These are phyloP conservation scores for Eutrema salsugineum DNA, from an alignment of 441 rosid genomes.

Conservation along the genomic window DNA sequence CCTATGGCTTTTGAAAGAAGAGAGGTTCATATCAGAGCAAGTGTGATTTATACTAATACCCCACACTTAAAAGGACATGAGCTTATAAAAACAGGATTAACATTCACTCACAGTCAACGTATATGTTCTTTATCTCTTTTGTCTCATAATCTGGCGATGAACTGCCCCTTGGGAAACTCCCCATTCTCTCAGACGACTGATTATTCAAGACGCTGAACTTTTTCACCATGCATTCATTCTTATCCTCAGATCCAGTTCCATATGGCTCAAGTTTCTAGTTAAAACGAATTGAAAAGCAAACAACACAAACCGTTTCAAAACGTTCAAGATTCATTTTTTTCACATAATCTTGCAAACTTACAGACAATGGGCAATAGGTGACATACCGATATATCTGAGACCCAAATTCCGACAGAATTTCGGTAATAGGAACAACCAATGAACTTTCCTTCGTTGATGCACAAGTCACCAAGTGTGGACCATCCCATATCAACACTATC, in stretches of 20 bases:
- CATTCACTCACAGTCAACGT: conserved; percentile 81
- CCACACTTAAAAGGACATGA: conserved; percentile 1
- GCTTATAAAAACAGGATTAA: not conserved
- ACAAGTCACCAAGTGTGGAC: conserved; percentile 88
- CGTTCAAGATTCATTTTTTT: not conserved
- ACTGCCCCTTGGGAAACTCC: conserved; percentile 41
- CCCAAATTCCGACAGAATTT: conserved; percentile 88
- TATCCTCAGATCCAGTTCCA: conserved; percentile 46
- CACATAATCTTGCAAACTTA: not conserved
- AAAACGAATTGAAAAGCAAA: not conserved
- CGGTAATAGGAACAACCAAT: conserved; percentile 80
- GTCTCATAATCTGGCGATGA: conserved; percentile 65
- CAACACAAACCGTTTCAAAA: not conserved
- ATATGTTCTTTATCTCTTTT: conserved; percentile 91
- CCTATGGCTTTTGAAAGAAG: conserved; percentile 55
- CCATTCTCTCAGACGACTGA: conserved; percentile 41
- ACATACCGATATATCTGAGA: conserved; percentile 70
- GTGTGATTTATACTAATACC: not conserved
- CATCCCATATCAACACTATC: conserved; percentile 85
- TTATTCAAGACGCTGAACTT: conserved; percentile 39
- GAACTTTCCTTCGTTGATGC: conserved; percentile 80
- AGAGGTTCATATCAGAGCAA: conserved; percentile 18
- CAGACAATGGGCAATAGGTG: not conserved
- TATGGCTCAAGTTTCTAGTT: conserved; percentile 74
- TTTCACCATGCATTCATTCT: conserved; percentile 39